Conservation (phyloP, 306 rosid species). For the Trichosanthes truncata region DNA sequence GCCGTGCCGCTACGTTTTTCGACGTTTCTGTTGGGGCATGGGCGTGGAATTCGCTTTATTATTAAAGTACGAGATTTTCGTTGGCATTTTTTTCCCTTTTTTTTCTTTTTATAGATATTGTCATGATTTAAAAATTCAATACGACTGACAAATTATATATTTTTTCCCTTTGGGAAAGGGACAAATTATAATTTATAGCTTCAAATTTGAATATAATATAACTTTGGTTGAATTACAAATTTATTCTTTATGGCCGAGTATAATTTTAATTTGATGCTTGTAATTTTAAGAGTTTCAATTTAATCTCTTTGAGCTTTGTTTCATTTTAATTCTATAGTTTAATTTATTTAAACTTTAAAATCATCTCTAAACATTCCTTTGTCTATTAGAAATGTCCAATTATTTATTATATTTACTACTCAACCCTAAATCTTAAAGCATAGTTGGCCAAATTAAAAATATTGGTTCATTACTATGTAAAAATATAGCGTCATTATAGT, state of each 20-base stretch:
- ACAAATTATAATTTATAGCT: not conserved
- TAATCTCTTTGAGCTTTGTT: too few relatives aligned
- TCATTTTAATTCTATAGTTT: too few relatives aligned
- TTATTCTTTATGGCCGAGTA: not conserved
- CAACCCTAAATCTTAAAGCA: too few relatives aligned
- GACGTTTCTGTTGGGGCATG: not conserved
- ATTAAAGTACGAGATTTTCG: not conserved
- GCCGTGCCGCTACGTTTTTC: not conserved
- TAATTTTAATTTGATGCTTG: not conserved
- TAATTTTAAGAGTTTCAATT: too few relatives aligned
- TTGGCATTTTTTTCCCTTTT: not conserved
- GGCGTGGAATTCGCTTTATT: not conserved
- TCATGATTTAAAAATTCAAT: not conserved
- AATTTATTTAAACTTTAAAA: too few relatives aligned
- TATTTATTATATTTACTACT: too few relatives aligned
- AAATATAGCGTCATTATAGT: too few relatives aligned
- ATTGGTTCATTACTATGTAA: too few relatives aligned
- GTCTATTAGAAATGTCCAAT: too few relatives aligned
- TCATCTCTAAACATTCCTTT: too few relatives aligned
- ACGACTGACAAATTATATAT: not conserved
- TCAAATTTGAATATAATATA: not conserved
- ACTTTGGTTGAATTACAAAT: not conserved
- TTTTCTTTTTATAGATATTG: not conserved
- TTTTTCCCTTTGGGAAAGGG: not conserved
- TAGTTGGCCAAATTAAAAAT: too few relatives aligned